These are phyloP conservation scores for Yamadazyma diddensiae DNA, from an alignment of 1,139 yeast genomes.

Conservation along the genomic window DNA sequence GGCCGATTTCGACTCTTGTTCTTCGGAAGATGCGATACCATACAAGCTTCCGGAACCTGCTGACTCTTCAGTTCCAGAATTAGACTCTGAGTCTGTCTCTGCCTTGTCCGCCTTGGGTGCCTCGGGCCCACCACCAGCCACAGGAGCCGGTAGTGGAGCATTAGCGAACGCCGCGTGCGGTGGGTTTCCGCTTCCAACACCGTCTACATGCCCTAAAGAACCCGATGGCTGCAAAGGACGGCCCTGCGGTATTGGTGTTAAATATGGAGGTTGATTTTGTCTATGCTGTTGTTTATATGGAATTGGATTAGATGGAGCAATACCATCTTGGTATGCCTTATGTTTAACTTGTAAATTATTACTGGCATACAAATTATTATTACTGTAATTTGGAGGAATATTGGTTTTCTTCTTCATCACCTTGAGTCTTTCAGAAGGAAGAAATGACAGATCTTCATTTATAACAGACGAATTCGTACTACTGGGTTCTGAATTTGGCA, in stretches of 20 bases:
- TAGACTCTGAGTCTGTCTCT: conserved; percentile 14
- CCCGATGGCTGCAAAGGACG: too few species aligned
- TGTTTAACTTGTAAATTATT: conserved; percentile 10
- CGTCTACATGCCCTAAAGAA: too few species aligned
- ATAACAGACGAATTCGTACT: conserved; percentile 1
- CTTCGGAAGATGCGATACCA: conserved; percentile 15
- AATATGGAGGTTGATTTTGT: background rate
- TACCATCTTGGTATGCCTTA: conserved; percentile 20
- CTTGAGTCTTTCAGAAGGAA: conserved; percentile 27
- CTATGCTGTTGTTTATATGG: conserved; percentile 10
- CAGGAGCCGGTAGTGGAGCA: background rate
- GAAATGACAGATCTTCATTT: conserved; percentile 10
- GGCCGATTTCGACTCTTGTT: conserved; percentile 9
- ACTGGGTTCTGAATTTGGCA: background rate
- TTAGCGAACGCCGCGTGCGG: too few species aligned
- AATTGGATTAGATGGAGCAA: conserved; percentile 22
- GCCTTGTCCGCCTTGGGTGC: background rate
- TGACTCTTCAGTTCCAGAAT: conserved; percentile 8
- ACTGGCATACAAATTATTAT: conserved; percentile 5
- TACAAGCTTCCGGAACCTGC: conserved; percentile 11
- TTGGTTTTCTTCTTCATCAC: conserved; percentile 21
- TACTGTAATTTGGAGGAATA: background rate
- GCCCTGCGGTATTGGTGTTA: background rate
- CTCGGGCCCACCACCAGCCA: background rate
- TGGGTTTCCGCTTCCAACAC: too few species aligned